Evolutionary conservation across 805 yeast genomes (phyloP).

Genomic region (Yamadazyma kitorensis): DNA sequence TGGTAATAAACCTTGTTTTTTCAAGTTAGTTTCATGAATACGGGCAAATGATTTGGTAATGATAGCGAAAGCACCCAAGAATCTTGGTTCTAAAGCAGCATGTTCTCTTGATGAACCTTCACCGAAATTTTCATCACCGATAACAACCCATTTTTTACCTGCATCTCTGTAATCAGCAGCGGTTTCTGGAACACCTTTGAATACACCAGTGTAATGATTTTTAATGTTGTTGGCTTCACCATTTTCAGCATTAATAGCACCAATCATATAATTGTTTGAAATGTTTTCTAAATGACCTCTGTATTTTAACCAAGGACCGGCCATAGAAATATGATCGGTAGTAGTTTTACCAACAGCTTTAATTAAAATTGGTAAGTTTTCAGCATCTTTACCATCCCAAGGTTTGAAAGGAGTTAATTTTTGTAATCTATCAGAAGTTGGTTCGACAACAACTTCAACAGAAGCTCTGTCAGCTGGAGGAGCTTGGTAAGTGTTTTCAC

Average conservation of each 20-base stretch:
- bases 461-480: slow-evolving; percentile 85
- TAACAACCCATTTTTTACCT: slow-evolving; percentile 93
- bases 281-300: slow-evolving; percentile 99
- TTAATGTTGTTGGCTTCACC: slow-evolving; percentile 88
- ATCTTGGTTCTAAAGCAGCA: slow-evolving; percentile 99
- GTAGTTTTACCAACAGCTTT: slow-evolving; percentile 98
- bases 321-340: slow-evolving; percentile 99
- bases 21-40: slow-evolving; percentile 98
- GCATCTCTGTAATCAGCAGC: slow-evolving; percentile 92
- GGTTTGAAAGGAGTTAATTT: slow-evolving; percentile 88
- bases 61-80: slow-evolving; percentile 97
- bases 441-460: slow-evolving; percentile 74
- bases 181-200: slow-evolving; percentile 94
- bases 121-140: slow-evolving; percentile 98
- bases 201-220: slow-evolving; percentile 89
- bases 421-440: slow-evolving; percentile 96
- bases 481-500: slow-evolving; percentile 94
- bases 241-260: slow-evolving; percentile 97
- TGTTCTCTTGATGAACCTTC: slow-evolving; percentile 99
- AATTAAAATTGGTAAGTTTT: slow-evolving; percentile 86
- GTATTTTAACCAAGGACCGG: slow-evolving; percentile 99
- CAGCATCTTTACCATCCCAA: slow-evolving; percentile 96
- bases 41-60: slow-evolving; percentile 97
- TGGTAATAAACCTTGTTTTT: slow-evolving; percentile 98
- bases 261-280: slow-evolving; percentile 98